phyloP scores from a whole-genome alignment of 2,329 filamentous ascomycete species.

The Penicillium sp. region DNA sequence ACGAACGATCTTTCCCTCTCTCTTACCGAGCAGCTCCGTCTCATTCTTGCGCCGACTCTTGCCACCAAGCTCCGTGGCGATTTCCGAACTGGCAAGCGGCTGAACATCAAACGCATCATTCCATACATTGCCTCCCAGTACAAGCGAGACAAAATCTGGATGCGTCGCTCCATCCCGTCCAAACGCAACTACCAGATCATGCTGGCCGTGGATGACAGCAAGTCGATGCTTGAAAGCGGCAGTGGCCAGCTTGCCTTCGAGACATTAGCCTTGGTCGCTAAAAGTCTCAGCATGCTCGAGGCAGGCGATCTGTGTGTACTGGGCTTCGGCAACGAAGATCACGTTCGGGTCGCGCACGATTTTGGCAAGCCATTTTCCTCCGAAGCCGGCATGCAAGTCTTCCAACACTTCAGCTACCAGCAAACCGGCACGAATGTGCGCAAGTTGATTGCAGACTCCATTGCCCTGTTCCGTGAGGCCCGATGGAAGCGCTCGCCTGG shows the following conservation, averaged over 20 bases:
- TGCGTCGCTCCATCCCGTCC: conserved; percentile 82
- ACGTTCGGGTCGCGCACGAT: conserved; percentile 77
- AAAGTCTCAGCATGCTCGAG: conserved; percentile 85
- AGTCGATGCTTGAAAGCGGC: conserved; percentile 79
- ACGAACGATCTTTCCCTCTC: conserved; percentile 83
- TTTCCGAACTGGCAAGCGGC: conserved; percentile 93
- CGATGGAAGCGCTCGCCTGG: conserved; percentile 53
- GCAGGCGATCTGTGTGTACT: conserved; percentile 88
- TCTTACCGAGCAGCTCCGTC: conserved; percentile 86
- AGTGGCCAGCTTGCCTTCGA: conserved; percentile 81
- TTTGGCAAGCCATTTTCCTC: conserved; percentile 76
- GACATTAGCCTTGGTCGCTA: conserved; percentile 84
- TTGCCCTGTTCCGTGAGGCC: conserved; percentile 75
- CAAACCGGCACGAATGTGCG: conserved; percentile 83
- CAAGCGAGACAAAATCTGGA: conserved; percentile 99
- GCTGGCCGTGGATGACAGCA: conserved; percentile 92
- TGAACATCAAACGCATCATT: conserved; percentile 99
- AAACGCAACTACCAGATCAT: conserved; percentile 97
- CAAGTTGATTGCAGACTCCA: conserved; percentile 67
- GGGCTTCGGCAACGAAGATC: conserved; percentile 67
- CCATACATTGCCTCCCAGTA: conserved; percentile 97
- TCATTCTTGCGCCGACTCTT: conserved; percentile 90
- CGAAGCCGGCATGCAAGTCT: conserved; percentile 74
- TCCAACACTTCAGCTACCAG: conserved; percentile 77
- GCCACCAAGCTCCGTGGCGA: conserved; percentile 95